These are phyloP conservation scores for Plasmodium gonderi DNA, from an alignment of 169 alveolate genomes.

Conservation along the genomic window DNA sequence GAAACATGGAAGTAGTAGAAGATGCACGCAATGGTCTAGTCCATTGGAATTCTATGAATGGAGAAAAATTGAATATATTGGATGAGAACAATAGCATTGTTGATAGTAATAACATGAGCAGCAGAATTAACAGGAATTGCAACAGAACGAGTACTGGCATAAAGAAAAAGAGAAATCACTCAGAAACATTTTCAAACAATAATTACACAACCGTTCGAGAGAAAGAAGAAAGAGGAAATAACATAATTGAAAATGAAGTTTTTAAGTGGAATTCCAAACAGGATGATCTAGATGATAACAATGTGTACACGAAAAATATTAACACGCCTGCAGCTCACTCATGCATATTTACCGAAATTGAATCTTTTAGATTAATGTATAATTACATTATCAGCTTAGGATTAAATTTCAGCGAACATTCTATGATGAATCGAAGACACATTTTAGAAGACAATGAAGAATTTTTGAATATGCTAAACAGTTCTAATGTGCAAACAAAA, in stretches of 20 bases:
- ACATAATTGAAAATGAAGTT: background rate
- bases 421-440: background rate
- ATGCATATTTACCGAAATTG: slow-evolving; percentile 11
- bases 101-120: background rate
- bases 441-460: background rate
- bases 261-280: background rate
- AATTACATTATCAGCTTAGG: slow-evolving; percentile 10
- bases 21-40: background rate
- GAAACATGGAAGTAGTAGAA: background rate
- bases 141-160: background rate
- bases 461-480: background rate
- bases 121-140: background rate
- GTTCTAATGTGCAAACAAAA: slow-evolving; percentile 21
- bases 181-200: slow-evolving; percentile 11
- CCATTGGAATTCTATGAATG: background rate
- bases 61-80: background rate
- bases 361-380: slow-evolving; percentile 11
- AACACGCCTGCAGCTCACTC: background rate
- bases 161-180: slow-evolving; percentile 34
- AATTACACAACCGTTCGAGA: background rate
- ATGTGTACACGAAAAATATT: background rate
- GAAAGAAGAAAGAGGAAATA: background rate
- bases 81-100: background rate
- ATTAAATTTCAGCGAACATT: background rate
- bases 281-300: background rate